A percentile compares a stretch with the other conserved stretches of the same genome.
Evolutionary conservation across 1,284 basidiomycete species (phyloP).

Genomic region (Coniophora puteana): DNA sequence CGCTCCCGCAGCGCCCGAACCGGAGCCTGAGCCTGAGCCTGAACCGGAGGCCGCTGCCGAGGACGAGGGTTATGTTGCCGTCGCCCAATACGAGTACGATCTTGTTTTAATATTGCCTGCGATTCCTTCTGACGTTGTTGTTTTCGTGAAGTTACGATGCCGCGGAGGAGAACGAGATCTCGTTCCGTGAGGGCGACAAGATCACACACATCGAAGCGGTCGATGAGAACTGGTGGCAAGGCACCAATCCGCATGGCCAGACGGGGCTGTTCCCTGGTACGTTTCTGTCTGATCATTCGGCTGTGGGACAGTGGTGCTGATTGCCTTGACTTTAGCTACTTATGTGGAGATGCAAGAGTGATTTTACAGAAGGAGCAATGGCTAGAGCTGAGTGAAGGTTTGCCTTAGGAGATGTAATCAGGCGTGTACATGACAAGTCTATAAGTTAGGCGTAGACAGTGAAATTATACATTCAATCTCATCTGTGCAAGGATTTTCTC

Average conservation of each 20-base stretch:
- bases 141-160: conserved; percentile 66
- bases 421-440: no score
- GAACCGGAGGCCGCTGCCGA: conserved; percentile 31
- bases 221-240: conserved; percentile 90
- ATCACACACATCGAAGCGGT: conserved; percentile 72
- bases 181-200: conserved; percentile 78
- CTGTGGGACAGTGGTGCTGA: neutral
- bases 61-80: conserved; percentile 58
- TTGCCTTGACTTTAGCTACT: conserved; percentile 11
- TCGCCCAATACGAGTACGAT: conserved; percentile 77
- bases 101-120: conserved; percentile 1
- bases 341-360: conserved; percentile 18
- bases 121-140: neutral
- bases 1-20: conserved; percentile 39
- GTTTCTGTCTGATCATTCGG: conserved; percentile 23
- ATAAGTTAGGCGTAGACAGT: no score
- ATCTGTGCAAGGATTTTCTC: no score
- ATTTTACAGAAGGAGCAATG: no score
- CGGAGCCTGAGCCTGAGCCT: conserved; percentile 28
- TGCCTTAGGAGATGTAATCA: no score
- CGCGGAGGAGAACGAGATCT: conserved; percentile 85
- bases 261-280: conserved; percentile 83
- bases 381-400: no score
- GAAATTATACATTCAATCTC: no score
- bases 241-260: conserved; percentile 56